Conservation (phyloP, 1,139 yeast species). For the Ogataea hybrid region DNA sequence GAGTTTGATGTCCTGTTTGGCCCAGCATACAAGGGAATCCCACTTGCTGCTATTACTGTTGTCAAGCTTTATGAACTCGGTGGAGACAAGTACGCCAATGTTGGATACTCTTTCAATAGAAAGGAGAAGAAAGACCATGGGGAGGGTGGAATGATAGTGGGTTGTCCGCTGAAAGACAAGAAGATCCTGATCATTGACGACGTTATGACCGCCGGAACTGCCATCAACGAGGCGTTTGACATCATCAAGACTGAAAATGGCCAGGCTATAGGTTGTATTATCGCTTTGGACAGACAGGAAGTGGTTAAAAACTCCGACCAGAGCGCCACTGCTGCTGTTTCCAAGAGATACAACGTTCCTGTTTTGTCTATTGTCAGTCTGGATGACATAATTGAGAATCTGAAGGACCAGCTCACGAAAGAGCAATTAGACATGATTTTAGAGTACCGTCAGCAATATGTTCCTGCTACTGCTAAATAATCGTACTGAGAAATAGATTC, state of each 20-base stretch:
- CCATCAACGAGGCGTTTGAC: slow-evolving; percentile 88
- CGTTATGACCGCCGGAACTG: slow-evolving; percentile 98
- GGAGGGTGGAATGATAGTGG: slow-evolving; percentile 95
- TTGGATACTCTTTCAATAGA: slow-evolving; percentile 76
- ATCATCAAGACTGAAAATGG: slow-evolving; percentile 75
- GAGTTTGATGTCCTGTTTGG: slow-evolving; percentile 93
- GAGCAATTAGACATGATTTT: slow-evolving; percentile 56
- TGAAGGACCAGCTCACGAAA: slow-evolving; percentile 49
- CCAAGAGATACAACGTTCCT: slow-evolving; percentile 72
- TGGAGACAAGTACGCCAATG: slow-evolving; percentile 63
- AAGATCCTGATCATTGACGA: slow-evolving; percentile 86
- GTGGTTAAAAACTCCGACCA: slow-evolving; percentile 63
- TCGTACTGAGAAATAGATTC: not conserved
- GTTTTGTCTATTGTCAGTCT: slow-evolving; percentile 79
- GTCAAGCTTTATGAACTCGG: slow-evolving; percentile 90
- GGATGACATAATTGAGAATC: slow-evolving; percentile 66
- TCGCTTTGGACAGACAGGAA: slow-evolving; percentile 95
- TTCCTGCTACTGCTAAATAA: slow-evolving; percentile 33
- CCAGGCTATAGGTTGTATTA: slow-evolving; percentile 74
- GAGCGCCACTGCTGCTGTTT: slow-evolving; percentile 82
- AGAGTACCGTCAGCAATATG: slow-evolving; percentile 55
- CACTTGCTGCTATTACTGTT: slow-evolving; percentile 89
- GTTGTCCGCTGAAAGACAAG: slow-evolving; percentile 69
- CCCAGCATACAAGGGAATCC: slow-evolving; percentile 98
- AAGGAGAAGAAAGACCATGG: slow-evolving; percentile 98